Evolutionary conservation across 192 early-diverging fungal species (phyloP).

Genomic region (Umbelopsis vinacea): DNA sequence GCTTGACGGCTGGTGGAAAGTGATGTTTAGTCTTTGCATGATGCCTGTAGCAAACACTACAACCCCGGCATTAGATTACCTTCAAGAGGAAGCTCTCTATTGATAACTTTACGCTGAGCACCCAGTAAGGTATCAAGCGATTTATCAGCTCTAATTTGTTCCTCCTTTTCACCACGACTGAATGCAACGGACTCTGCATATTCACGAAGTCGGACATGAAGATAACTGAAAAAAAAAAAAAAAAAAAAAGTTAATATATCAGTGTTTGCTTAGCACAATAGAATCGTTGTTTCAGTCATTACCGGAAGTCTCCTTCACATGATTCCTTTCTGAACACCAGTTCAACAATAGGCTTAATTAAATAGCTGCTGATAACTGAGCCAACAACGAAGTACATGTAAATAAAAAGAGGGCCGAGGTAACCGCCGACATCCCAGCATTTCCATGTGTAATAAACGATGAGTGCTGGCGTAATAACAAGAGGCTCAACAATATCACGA

Average conservation of each 20-base stretch:
- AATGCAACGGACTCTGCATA: conserved; percentile 85
- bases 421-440: conserved; percentile 68
- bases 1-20: conserved; percentile 50
- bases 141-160: conserved; percentile 56
- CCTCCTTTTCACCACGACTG: conserved; percentile 72
- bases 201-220: conserved; percentile 72
- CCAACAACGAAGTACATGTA: conserved; percentile 75
- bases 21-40: neutral
- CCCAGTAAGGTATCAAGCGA: conserved; percentile 59
- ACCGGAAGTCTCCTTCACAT: conserved; percentile 82
- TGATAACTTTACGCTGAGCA: conserved; percentile 62
- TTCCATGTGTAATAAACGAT: conserved; percentile 80
- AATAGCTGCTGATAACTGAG: conserved; percentile 56
- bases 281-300: neutral
- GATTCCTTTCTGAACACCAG: conserved; percentile 75
- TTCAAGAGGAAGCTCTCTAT: conserved; percentile 51
- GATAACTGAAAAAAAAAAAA: conserved; percentile 46
- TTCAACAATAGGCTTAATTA: conserved; percentile 79
- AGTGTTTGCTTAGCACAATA: neutral
- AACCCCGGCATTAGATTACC: conserved; percentile 36
- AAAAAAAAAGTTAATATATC: neutral
- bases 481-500: conserved; percentile 57
- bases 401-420: conserved; percentile 70
- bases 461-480: conserved; percentile 75
- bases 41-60: neutral